Evolutionary conservation across 495 filamentous ascomycete species (phyloP).

Genomic region (Hyaloscypha variabilis): DNA sequence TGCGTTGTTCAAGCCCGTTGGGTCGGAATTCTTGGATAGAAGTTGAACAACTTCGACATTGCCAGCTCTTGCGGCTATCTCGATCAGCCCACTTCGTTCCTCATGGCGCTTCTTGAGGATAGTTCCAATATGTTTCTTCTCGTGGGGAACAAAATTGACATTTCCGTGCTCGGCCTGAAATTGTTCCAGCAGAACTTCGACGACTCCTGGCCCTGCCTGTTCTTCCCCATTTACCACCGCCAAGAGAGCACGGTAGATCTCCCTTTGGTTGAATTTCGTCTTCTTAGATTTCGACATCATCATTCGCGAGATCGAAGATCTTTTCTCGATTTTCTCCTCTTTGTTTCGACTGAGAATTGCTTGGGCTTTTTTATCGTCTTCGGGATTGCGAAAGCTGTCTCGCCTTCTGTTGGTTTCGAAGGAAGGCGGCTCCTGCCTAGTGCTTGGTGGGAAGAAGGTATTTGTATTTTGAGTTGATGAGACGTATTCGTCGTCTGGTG

Average conservation of each 20-base stretch:
- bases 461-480: conserved; percentile 10
- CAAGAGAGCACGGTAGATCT: conserved; percentile 19
- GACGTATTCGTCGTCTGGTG: neutral
- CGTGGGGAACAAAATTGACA: conserved; percentile 24
- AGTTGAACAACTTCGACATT: conserved; percentile 27
- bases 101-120: conserved; percentile 18
- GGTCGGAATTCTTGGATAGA: conserved; percentile 17
- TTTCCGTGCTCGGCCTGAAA: conserved; percentile 14
- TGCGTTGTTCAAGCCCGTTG: conserved; percentile 13
- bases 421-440: conserved; percentile 6
- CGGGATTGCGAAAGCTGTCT: conserved; percentile 13
- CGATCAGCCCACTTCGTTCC: conserved; percentile 24
- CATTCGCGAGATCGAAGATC: conserved; percentile 13
- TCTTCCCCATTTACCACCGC: conserved; percentile 22
- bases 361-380: conserved; percentile 16
- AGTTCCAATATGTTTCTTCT: conserved; percentile 15
- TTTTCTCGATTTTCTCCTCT: conserved; percentile 25
- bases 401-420: neutral
- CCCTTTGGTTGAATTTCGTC: conserved; percentile 22
- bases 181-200: conserved; percentile 16
- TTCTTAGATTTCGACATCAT: conserved; percentile 24
- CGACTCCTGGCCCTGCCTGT: conserved; percentile 23
- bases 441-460: neutral
- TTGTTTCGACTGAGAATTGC: conserved; percentile 25
- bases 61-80: conserved; percentile 16